Conservation (phyloP, 257 asterid species). For the Salvia rosmarinus region DNA sequence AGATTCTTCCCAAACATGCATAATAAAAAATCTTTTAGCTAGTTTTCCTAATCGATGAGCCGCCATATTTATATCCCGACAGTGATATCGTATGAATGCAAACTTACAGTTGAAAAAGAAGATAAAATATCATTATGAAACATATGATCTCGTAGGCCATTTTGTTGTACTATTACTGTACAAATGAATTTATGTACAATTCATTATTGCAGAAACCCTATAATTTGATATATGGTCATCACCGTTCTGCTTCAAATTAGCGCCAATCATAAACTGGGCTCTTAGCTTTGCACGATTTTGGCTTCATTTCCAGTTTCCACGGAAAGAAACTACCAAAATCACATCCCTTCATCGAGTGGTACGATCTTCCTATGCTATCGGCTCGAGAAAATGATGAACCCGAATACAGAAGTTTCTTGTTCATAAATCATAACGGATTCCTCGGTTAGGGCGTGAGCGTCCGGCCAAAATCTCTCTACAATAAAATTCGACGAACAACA, state of each 20-base stretch:
- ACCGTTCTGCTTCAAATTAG: conserved; percentile 42
- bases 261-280: conserved; percentile 58
- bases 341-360: conserved; percentile 53
- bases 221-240: conserved; percentile 8
- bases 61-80: too few relatives aligned
- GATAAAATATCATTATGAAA: background rate
- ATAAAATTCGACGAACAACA: conserved; percentile 56
- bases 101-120: background rate
- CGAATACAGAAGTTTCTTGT: conserved; percentile 29
- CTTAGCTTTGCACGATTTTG: conserved; percentile 59
- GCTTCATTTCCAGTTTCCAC: conserved; percentile 67
- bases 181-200: conserved; percentile 12
- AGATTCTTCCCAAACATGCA: too few relatives aligned
- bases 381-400: conserved; percentile 40
- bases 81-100: too few relatives aligned
- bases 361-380: conserved; percentile 40
- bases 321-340: conserved; percentile 61
- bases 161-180: background rate
- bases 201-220: conserved; percentile 5
- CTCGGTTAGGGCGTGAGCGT: conserved; percentile 79
- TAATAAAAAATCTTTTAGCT: too few relatives aligned
- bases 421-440: conserved; percentile 54
- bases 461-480: conserved; percentile 72
- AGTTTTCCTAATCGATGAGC: too few relatives aligned
- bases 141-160: background rate